phyloP scores from a whole-genome alignment of 805 yeast species.

The Candida michaelii region DNA sequence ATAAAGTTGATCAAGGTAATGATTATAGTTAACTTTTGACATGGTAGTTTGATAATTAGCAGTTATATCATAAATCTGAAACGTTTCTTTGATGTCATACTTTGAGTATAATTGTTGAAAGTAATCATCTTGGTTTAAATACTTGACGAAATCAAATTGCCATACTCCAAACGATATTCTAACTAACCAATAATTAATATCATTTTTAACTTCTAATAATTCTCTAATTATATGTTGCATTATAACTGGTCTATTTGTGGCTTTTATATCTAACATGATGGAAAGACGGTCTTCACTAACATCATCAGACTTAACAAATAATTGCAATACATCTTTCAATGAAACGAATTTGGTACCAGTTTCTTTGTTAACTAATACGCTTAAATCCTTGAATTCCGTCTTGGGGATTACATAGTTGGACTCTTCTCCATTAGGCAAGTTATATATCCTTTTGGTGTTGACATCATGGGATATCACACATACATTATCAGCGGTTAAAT shows the following conservation, averaged over 20 bases:
- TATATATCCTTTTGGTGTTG: conserved; percentile 37
- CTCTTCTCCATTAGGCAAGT: conserved; percentile 32
- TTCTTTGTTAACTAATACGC: conserved; percentile 28
- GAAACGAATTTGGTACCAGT: conserved; percentile 34
- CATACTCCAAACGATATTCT: conserved; percentile 42
- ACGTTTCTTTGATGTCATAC: conserved; percentile 14
- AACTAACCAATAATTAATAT: conserved; percentile 38
- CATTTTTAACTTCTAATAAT: conserved; percentile 25
- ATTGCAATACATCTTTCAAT: conserved; percentile 30
- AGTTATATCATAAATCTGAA: conserved; percentile 40
- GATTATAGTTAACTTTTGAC: conserved; percentile 34
- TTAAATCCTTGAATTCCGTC: conserved; percentile 28
- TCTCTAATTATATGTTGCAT: conserved; percentile 30
- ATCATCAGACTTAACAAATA: conserved; percentile 27
- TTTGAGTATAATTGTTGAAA: conserved; percentile 27
- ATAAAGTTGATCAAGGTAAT: conserved; percentile 26
- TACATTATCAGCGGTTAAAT: conserved; percentile 38
- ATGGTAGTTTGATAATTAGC: conserved; percentile 33
- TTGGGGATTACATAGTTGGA: conserved; percentile 35
- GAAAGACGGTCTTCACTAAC: conserved; percentile 19
- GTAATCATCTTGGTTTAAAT: conserved; percentile 37
- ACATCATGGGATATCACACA: conserved; percentile 42
- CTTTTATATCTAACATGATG: conserved; percentile 41
- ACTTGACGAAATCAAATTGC: conserved; percentile 38
- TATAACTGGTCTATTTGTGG: conserved; percentile 36